Evolutionary conservation across 768 basidiomycete genomes (phyloP), one percentile per base, ranked within the genome.

Genomic region (Floccularia luteovirens): DNA sequence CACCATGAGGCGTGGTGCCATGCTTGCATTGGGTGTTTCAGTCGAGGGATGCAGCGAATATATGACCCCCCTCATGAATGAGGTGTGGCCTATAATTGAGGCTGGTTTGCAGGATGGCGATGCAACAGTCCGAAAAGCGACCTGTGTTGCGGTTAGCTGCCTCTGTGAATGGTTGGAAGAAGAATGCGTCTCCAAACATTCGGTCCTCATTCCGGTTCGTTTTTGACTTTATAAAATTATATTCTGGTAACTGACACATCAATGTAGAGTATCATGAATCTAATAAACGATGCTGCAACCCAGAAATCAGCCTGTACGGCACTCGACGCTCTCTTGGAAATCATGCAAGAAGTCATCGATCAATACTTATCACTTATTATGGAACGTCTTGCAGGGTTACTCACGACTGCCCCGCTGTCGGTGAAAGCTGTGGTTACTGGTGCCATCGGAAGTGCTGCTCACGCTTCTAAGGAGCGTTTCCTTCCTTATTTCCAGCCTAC

Each of bases 1-100:
- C 0, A 67, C 73, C 38, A 67, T 79, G 53, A 83, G 96, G 23
- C 92, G 94, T 39, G 88, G 89, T 35, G 94, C 92, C 5, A 83
- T 98, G 67, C 89, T 94, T 53, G 88, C 93, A 1, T 79, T 99
- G 36, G 96, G 96, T 48, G 90, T 98, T 36, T 79, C 82, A 32
- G 91, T 98, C 43, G 96, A 99, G 60, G 96, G 96, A 13, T 97
- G 94, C 69, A 90, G 86, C 64, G 93, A 98, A 68, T 98, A 69
- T 65, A 97, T 99, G 79, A 90, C 90, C 24, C 90, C 93, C 6
- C 74, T 91, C 50, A 90, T 99, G 75, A 62, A 59, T 44, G 74
- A 89, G 52, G 82, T 99, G 21, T 99, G 96, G 96, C 92, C 93
- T 1, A 71, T 94, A 41, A 80, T 99, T 50, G 88, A 96, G 55